phyloP scores from a whole-genome alignment of 2,329 filamentous ascomycete species.

The Fusarium hainanense region DNA sequence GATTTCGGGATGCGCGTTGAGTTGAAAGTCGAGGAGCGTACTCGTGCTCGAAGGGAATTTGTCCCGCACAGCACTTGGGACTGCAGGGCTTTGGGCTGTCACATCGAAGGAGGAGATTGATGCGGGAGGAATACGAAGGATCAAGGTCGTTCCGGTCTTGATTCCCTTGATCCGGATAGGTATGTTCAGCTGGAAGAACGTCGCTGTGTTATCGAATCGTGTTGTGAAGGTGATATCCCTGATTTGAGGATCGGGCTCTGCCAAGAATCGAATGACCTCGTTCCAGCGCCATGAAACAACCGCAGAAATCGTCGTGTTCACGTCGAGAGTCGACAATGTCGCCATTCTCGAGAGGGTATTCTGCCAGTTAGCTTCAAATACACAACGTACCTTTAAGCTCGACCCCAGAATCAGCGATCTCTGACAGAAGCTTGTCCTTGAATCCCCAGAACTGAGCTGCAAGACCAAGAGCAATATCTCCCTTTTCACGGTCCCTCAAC shows the following conservation, averaged over 20 bases:
- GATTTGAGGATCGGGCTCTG: constrained; percentile 11
- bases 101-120: constrained; percentile 10
- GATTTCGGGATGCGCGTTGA: constrained; percentile 6
- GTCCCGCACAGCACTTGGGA: background rate
- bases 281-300: constrained; percentile 8
- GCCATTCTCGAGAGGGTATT: background rate
- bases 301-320: constrained; percentile 7
- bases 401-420: background rate
- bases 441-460: constrained; percentile 23
- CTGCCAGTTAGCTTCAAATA: constrained; percentile 1
- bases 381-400: constrained; percentile 6
- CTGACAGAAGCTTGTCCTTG: background rate
- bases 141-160: constrained; percentile 1
- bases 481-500: background rate
- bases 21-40: constrained; percentile 6
- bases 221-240: constrained; percentile 16
- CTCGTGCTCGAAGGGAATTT: constrained; percentile 4
- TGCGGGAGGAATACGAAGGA: background rate
- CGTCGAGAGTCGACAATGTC: constrained; percentile 1
- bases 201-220: constrained; percentile 7
- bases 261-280: background rate
- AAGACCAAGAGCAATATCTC: background rate
- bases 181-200: constrained; percentile 16
- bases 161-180: constrained; percentile 22
- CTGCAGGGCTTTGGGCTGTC: background rate